A percentile compares a stretch with the other conserved stretches of the same genome.
phyloP scores from a whole-genome alignment of 768 basidiomycete genomes.

The Macrolepiota fuliginosa region DNA sequence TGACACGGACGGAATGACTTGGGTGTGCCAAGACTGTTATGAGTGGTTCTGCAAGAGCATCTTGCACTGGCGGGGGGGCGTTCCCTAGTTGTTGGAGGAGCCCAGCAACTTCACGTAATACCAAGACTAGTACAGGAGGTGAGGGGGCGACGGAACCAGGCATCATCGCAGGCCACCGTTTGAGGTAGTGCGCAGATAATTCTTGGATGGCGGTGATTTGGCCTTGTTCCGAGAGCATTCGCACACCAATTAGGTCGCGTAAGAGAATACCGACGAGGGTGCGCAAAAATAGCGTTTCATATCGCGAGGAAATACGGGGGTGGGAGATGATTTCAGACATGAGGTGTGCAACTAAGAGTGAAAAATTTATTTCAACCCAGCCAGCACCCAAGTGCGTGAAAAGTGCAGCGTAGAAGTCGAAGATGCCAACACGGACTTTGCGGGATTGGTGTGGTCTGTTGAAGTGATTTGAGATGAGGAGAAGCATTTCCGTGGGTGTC shows the following conservation, averaged over 20 bases:
- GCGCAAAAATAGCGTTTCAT: constrained; percentile 73
- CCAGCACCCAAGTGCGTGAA: constrained; percentile 69
- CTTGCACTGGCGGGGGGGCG: constrained; percentile 88
- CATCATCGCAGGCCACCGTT: constrained; percentile 92
- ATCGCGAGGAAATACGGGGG: constrained; percentile 52
- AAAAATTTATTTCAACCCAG: constrained; percentile 84
- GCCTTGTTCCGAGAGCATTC: constrained; percentile 90
- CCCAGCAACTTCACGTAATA: constrained; percentile 80
- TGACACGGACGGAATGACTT: constrained; percentile 81
- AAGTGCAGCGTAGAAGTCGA: constrained; percentile 84
- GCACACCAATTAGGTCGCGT: constrained; percentile 81
- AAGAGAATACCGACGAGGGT: constrained; percentile 75
- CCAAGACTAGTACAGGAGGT: constrained; percentile 67
- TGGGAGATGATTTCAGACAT: constrained; percentile 72
- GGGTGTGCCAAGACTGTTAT: constrained; percentile 85
- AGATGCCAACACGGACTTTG: constrained; percentile 77
- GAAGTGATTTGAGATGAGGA: constrained; percentile 75
- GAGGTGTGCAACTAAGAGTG: constrained; percentile 74
- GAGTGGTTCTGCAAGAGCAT: constrained; percentile 82
- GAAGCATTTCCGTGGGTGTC: constrained; percentile 76
- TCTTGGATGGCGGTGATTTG: constrained; percentile 92
- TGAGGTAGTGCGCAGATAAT: constrained; percentile 75
- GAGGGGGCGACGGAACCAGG: constrained; percentile 75
- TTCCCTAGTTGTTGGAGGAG: constrained; percentile 89
- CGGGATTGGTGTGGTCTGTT: constrained; percentile 70